Base-by-base conservation (phyloP, 2,329 filamentous ascomycete species). In the Fusarium sp. region DNA sequence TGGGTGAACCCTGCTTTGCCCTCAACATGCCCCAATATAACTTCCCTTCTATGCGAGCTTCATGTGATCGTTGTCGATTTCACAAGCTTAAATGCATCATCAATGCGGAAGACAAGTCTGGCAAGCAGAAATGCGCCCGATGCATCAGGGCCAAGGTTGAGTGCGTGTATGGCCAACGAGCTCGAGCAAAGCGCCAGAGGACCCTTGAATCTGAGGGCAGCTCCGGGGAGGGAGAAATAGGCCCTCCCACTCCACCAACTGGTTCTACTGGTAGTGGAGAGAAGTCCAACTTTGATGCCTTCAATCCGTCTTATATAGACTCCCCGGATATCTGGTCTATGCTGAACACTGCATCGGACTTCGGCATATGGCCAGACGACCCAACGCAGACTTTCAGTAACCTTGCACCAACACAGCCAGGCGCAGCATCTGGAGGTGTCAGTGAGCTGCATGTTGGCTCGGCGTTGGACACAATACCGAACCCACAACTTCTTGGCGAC, bases 71-170 rank as follows among this genome's bases (percentile, higher is more conserved):
- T 9, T 52, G 35, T 1, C 48, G 35, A 29, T 52, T 52, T 16
- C 48, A 52, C 35, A 52, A 52, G 48, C 48, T 52, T 23, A 52
- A 52, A 8, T 52, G 48, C 48, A 52, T 42, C 37, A n/a, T 29
- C 35, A 24, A 52, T 38, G 20, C 37, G 21, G 20, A 42, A 42
- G 33, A 29, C 48, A 52, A 42, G 21, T 24, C 48, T 7, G 20
- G 13, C 6, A 24, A 41, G 11, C 33, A 52, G 28, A 52, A 52
- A 8, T 52, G 48, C 26, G 37, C 24, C 8, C 48, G 48, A 13
- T 52, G 35, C 28, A 42, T 42, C 8, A 41, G 48, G 16, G 48
- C 48, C 12, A 52, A 52, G 11, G 48, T 52, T 29, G 35, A 42
- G 16, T 52, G 48, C 24, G 26, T 42, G 20, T 52, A 52, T 52